Base-by-base conservation (phyloP, 2,329 filamentous ascomycete species). In the Byssoonygena ceratinophila region DNA sequence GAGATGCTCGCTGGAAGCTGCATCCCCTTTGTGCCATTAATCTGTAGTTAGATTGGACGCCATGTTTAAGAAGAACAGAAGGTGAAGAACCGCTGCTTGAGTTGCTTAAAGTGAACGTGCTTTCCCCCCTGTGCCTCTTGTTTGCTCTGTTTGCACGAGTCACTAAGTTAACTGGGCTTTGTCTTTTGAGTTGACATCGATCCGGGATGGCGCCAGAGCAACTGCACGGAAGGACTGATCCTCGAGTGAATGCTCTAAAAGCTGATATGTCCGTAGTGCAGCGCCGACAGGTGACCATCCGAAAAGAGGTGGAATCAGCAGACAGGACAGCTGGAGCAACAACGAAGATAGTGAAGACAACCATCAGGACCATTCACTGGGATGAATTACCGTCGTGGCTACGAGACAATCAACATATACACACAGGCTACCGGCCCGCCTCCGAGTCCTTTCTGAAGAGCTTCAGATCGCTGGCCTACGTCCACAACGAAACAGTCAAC, bases 401-500 rank as follows among this genome's bases (percentile, higher is more conserved):
- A 59, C 74, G 72, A 62, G 83, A 87, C 66, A 87, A 87, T 60
- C 80, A 82, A 56, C 84, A 80, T 70, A 86, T 87, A 54, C 73
- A 73, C 52, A 76, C 76, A 23, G 80, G 81, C 56, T 87, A 87
- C 67, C 77, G 83, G 40, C 78, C 79, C 1, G 74, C 74, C 20
- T 82, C 81, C 1, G 75, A 76, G 52, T 85, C 82, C 0, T 84
- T 81, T 66, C 54, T 63, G 12, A 74, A 71, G 52, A 85, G 80
- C 18, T 73, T 79, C 54, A 68, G 74, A 36, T 81, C 76, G 32
- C 69, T 86, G 14, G 66, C 72, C 49, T 81, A 84, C 65, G 61
- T 85, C 12, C 82, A 87, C 68, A 85, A 83, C 64, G 79, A 83
- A 63, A 78, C 78, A 4, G 78, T 87, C 45, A 87, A 87, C 65